Percentiles rank a stretch among this genome's conserved stretches.
Conservation (phyloP, 192 early-diverging fungal species). For the Pilaira anomala region DNA sequence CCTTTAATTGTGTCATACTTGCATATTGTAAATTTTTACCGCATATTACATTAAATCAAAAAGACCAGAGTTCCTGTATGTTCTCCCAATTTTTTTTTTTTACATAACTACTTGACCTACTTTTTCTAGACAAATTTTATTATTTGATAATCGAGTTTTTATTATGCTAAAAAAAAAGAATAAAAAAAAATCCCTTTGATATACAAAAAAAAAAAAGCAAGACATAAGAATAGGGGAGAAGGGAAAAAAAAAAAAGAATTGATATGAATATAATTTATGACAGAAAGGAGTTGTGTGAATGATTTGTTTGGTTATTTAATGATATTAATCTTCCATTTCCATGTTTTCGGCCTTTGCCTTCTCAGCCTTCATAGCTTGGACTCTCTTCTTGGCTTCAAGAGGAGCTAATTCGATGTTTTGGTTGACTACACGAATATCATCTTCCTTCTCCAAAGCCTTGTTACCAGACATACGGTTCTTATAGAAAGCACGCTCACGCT, state of each 20-base stretch:
- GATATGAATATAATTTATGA: too few species aligned
- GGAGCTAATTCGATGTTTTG: conserved; percentile 87
- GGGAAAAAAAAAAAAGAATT: background rate
- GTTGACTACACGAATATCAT: conserved; percentile 75
- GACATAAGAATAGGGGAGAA: background rate
- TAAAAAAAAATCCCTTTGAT: background rate
- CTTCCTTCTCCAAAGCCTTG: conserved; percentile 73
- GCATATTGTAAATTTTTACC: too few species aligned
- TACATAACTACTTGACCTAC: too few species aligned
- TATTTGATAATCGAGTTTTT: too few species aligned
- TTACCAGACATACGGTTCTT: conserved; percentile 90
- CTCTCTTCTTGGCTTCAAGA: conserved; percentile 48
- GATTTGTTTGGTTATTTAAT: too few species aligned
- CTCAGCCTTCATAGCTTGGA: conserved; percentile 61
- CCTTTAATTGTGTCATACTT: too few species aligned
- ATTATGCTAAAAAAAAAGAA: background rate
- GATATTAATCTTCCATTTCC: conserved; percentile 67
- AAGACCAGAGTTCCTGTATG: too few species aligned
- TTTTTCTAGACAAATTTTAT: too few species aligned
- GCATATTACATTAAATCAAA: too few species aligned
- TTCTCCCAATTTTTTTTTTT: too few species aligned
- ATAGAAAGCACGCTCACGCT: conserved; percentile 90
- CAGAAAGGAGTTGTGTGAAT: too few species aligned
- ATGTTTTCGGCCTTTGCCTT: conserved; percentile 44
- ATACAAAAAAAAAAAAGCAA: background rate